phyloP scores from a whole-genome alignment of 768 basidiomycete genomes.

The Mrakia blollopis region DNA sequence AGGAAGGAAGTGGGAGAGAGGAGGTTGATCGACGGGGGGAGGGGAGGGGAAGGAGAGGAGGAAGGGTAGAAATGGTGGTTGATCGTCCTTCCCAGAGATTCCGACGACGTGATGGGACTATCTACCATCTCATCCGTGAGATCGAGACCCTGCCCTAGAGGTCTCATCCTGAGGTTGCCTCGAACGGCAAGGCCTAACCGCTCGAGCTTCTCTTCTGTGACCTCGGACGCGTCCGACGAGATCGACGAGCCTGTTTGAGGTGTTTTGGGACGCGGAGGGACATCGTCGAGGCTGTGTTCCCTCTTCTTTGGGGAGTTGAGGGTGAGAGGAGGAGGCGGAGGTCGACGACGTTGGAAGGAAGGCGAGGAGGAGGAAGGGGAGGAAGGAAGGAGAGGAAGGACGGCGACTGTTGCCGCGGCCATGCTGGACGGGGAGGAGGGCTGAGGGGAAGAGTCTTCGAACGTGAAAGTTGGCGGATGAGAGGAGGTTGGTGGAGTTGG shows the following conservation, averaged over 20 bases:
- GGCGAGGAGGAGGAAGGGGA: not conserved
- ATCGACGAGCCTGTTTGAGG: conserved; percentile 14
- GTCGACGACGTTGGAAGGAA: not conserved
- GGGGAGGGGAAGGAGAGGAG: not conserved
- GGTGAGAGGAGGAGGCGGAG: conserved; percentile 5
- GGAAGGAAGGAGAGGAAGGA: conserved; percentile 6
- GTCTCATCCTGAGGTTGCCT: conserved; percentile 15
- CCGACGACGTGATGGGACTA: not conserved
- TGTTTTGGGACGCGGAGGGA: not conserved
- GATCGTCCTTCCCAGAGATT: not conserved
- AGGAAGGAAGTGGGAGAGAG: conserved; percentile 14
- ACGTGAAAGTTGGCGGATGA: not conserved
- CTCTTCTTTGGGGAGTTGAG: conserved; percentile 12
- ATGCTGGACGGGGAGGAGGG: not conserved
- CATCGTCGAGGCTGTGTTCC: not conserved
- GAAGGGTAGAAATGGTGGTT: not conserved
- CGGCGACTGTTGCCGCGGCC: conserved; percentile 1
- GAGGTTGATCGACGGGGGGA: not conserved
- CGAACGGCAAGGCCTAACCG: not conserved
- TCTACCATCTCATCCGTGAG: conserved; percentile 4
- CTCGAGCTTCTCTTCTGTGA: conserved; percentile 6
- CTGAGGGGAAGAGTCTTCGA: not conserved
- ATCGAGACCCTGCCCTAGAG: not conserved
- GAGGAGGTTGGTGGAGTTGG: not conserved
- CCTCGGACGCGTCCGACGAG: conserved; percentile 9